Conservation (phyloP, 306 rosid species). For the Prunus mume region DNA sequence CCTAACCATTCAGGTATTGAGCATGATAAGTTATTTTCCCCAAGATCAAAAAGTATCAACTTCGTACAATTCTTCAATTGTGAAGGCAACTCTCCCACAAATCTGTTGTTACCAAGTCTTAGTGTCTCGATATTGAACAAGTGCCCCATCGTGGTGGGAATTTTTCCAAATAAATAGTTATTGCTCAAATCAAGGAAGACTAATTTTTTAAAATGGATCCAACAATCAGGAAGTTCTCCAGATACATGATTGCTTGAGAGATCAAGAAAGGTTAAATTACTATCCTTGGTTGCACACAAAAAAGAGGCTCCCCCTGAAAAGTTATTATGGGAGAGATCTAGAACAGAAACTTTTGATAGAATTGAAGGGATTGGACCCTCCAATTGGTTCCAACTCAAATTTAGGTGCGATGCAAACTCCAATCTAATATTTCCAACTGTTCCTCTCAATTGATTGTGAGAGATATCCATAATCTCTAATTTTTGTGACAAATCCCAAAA, state of each 20-base stretch:
- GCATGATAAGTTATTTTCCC: neutral
- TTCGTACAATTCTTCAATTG: neutral
- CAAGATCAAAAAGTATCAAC: neutral
- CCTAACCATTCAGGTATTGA: conserved; percentile 11
- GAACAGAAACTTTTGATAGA: rapidly evolving
- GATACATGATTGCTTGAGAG: conserved; percentile 1
- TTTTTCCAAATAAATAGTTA: neutral
- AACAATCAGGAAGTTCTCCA: conserved; percentile 5
- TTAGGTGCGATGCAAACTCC: rapidly evolving
- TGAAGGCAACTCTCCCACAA: neutral
- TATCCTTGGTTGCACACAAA: neutral
- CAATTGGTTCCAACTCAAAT: conserved; percentile 6
- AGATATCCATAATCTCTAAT: neutral
- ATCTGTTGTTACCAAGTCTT: neutral
- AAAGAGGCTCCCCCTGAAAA: neutral
- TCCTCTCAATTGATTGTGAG: conserved; percentile 1
- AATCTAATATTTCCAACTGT: neutral
- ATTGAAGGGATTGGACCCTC: neutral
- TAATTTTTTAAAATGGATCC: neutral
- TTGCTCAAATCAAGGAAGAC: neutral
- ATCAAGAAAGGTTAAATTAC: neutral
- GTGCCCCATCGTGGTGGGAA: conserved; percentile 4
- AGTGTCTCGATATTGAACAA: neutral
- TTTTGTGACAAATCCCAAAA: neutral
- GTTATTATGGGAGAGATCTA: conserved; percentile 16